Conservation (phyloP, 345 rosid genomes). For the Noccaea caerulescens region DNA sequence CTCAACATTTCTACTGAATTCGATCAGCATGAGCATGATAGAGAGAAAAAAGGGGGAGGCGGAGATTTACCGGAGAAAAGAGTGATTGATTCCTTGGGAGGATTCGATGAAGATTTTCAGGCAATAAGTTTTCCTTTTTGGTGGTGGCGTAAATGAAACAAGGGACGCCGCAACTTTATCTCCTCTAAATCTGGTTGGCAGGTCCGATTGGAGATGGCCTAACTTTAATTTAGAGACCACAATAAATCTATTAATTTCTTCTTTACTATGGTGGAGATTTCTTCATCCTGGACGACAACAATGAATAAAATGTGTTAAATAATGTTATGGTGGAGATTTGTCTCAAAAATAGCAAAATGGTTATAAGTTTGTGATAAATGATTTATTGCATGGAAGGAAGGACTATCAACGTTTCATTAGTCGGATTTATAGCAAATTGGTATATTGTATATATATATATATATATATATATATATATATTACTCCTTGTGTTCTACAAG, state of each 20-base stretch:
- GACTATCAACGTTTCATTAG: no score
- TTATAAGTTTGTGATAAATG: no score
- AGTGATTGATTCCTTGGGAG: slow-evolving; percentile 4
- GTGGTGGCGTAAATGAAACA: slow-evolving; percentile 10
- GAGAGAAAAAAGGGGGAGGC: background rate
- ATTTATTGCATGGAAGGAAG: no score
- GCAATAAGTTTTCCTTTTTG: background rate
- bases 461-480: no score
- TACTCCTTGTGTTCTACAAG: no score
- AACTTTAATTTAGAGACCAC: slow-evolving; percentile 20
- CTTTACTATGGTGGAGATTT: no score
- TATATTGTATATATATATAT: no score
- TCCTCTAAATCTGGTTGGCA: slow-evolving; percentile 30
- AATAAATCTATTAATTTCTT: background rate
- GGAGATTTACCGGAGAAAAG: slow-evolving; percentile 20
- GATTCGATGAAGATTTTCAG: slow-evolving; percentile 8
- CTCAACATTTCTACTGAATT: background rate
- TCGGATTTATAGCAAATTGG: no score
- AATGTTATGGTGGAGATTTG: no score
- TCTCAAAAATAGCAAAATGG: no score
- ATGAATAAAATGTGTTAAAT: no score
- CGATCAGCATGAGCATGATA: background rate
- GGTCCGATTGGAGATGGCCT: background rate
- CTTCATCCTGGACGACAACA: no score
- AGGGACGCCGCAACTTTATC: slow-evolving; percentile 32